Evolutionary conservation across 306 rosid genomes (phyloP).

Genomic region (Urtica urens): DNA sequence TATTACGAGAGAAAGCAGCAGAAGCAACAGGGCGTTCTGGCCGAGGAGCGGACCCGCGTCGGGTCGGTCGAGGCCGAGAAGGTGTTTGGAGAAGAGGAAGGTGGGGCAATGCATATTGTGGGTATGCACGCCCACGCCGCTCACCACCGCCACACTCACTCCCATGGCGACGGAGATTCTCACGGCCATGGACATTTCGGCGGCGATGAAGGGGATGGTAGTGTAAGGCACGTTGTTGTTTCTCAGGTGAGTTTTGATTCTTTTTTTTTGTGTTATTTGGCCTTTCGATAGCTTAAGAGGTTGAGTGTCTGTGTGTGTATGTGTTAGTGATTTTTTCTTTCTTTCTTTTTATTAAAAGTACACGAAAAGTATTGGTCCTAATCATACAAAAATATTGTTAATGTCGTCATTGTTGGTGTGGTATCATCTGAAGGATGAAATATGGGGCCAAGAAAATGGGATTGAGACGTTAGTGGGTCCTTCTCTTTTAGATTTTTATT

Average conservation of each 20-base stretch:
- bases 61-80: slow-evolving; percentile 29
- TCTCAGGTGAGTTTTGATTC: slow-evolving; percentile 59
- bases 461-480: no score
- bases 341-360: no score
- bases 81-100: slow-evolving; percentile 81
- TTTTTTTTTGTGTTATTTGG: neutral
- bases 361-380: no score
- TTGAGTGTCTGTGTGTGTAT: no score
- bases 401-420: no score
- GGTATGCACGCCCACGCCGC: slow-evolving; percentile 97
- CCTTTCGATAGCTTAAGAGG: no score
- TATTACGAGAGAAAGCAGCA: slow-evolving; percentile 79
- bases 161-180: slow-evolving; percentile 57
- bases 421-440: no score
- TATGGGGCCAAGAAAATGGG: no score
- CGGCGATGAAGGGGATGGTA: slow-evolving; percentile 25
- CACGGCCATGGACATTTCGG: slow-evolving; percentile 27
- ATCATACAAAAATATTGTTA: no score
- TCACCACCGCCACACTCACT: slow-evolving; percentile 68
- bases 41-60: slow-evolving; percentile 28
- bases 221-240: slow-evolving; percentile 73
- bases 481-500: no score
- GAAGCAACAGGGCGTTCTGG: slow-evolving; percentile 4
- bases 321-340: no score
- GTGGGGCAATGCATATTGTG: slow-evolving; percentile 92